Conservation (phyloP, 352 stramenopile genomes). For the Phytophthora tentaculata region DNA sequence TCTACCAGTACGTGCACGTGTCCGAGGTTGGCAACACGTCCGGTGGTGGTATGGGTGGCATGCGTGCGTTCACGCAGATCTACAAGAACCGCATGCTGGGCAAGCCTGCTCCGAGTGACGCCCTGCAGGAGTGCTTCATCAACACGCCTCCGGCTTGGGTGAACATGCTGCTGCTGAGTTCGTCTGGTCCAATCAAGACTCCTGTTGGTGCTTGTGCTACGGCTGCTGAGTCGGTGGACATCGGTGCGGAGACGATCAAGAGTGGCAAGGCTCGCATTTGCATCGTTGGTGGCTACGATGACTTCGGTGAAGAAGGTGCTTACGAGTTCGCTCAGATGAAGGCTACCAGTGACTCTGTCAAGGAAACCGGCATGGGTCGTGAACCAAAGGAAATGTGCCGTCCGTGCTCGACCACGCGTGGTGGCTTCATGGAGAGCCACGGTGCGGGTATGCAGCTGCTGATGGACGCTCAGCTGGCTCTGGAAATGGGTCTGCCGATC, state of each 20-base stretch:
- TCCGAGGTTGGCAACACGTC: conserved; percentile 90
- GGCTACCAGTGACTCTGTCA: conserved; percentile 85
- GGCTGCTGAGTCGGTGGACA: conserved; percentile 87
- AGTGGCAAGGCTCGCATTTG: conserved; percentile 87
- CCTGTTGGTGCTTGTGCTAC: conserved; percentile 88
- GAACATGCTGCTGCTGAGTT: conserved; percentile 90
- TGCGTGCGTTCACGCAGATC: conserved; percentile 82
- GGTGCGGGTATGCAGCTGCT: conserved; percentile 88
- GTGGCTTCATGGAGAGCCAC: conserved; percentile 91
- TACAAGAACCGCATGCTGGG: conserved; percentile 76
- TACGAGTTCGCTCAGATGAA: conserved; percentile 93
- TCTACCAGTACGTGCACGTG: conserved; percentile 92
- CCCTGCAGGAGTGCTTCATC: conserved; percentile 88
- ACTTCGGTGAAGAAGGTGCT: conserved; percentile 86
- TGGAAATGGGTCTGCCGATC: conserved; percentile 90
- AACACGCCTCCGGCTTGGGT: conserved; percentile 91
- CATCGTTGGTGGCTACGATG: conserved; percentile 87
- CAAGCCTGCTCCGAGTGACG: conserved; percentile 80
- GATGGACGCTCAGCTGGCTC: conserved; percentile 87
- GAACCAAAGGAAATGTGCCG: conserved; percentile 86
- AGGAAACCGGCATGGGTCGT: conserved; percentile 81
- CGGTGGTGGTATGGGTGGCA: conserved; percentile 83
- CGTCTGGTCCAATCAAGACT: conserved; percentile 90
- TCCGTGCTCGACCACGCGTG: conserved; percentile 79
- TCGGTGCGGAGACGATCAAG: conserved; percentile 90